Evolutionary conservation across 2,329 filamentous ascomycete genomes (phyloP).

Genomic region (Monilinia fructigena): DNA sequence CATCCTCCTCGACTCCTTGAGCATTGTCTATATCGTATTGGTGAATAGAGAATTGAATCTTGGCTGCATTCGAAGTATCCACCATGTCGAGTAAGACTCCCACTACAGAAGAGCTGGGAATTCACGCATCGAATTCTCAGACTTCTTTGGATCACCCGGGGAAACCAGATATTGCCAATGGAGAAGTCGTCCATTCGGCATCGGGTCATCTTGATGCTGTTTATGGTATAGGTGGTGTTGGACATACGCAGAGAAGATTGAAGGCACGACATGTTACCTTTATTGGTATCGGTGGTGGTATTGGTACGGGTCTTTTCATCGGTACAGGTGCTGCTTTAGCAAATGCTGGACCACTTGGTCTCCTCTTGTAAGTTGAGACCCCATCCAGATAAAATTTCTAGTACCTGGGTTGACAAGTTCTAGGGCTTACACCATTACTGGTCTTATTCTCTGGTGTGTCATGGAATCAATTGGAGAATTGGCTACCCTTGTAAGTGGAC

Average conservation of each 20-base stretch:
- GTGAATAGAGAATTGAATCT: conserved; percentile 19
- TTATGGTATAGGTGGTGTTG: conserved; percentile 16
- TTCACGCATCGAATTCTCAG: conserved; percentile 6
- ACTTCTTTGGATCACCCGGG: conserved; percentile 1
- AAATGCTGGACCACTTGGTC: conserved; percentile 48
- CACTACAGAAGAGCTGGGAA: conserved; percentile 4
- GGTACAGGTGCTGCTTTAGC: conserved; percentile 49
- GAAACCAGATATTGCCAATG: conserved; percentile 19
- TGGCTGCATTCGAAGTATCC: conserved; percentile 21
- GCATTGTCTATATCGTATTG: conserved; percentile 12
- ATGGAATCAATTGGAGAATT: conserved; percentile 42
- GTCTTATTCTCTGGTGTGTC: conserved; percentile 39
- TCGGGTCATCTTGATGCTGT: conserved; percentile 14
- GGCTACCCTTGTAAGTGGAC: conserved; percentile 31
- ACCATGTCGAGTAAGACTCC: conserved; percentile 17
- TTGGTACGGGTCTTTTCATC: conserved; percentile 54
- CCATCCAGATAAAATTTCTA: too few species aligned
- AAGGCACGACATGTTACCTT: conserved; percentile 21
- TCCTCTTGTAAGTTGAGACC: conserved; percentile 41
- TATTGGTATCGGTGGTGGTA: conserved; percentile 31
- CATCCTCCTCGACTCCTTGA: not conserved
- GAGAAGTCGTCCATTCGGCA: conserved; percentile 18
- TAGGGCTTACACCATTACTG: conserved; percentile 44
- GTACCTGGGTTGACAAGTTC: not conserved
- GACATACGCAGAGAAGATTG: conserved; percentile 11